phyloP scores from a whole-genome alignment of 495 filamentous ascomycete genomes.

The Aspergillus cavernicola region DNA sequence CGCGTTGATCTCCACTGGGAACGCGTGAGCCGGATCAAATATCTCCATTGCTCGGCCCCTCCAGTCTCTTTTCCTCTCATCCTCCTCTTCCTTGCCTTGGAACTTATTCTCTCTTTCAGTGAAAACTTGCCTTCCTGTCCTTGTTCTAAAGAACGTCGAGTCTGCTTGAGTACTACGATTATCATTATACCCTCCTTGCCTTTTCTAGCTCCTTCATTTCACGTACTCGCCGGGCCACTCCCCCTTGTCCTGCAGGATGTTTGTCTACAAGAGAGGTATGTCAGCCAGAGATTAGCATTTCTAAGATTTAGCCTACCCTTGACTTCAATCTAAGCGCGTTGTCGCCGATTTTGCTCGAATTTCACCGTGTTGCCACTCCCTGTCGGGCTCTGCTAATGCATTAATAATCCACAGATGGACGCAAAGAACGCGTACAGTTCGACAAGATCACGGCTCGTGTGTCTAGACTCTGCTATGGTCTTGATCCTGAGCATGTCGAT shows the following conservation, averaged over 20 bases:
- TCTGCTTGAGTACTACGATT: conserved; percentile 14
- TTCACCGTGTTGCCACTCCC: conserved; percentile 24
- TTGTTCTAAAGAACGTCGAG: conserved; percentile 9
- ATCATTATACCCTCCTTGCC: conserved; percentile 9
- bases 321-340: background rate
- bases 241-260: conserved; percentile 45
- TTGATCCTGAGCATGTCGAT: conserved; percentile 95
- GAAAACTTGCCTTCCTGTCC: conserved; percentile 10
- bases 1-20: conserved; percentile 30
- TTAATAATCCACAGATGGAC: conserved; percentile 69
- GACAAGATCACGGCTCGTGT: conserved; percentile 99
- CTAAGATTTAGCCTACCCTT: background rate
- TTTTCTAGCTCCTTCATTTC: conserved; percentile 12
- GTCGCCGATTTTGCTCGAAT: background rate
- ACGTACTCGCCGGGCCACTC: conserved; percentile 8
- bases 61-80: conserved; percentile 30
- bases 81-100: conserved; percentile 20
- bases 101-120: conserved; percentile 14
- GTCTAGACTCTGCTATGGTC: conserved; percentile 92
- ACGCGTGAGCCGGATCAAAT: conserved; percentile 41
- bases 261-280: conserved; percentile 70
- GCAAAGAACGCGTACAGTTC: conserved; percentile 99
- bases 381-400: conserved; percentile 22
- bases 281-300: conserved; percentile 10
- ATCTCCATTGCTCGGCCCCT: conserved; percentile 34